phyloP scores from a whole-genome alignment of 805 yeast species.

The Schwanniomyces polymorphus region DNA sequence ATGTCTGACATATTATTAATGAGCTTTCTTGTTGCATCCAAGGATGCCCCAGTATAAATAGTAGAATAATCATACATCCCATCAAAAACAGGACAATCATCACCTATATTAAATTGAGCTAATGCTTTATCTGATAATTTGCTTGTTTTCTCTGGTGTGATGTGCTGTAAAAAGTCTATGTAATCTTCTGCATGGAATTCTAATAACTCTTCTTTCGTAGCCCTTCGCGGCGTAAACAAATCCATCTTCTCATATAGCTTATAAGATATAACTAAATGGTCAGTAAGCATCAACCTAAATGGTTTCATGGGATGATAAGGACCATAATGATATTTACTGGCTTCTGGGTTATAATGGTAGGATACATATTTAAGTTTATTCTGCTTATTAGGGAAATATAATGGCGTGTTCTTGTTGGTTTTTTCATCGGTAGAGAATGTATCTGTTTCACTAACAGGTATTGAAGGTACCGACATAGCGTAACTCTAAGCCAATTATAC shows the following conservation, averaged over 20 bases:
- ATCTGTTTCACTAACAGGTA: conserved; percentile 15
- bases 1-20: conserved; percentile 87
- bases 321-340: conserved; percentile 83
- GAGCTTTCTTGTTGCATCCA: conserved; percentile 87
- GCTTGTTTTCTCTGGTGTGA: conserved; percentile 71
- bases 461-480: conserved; percentile 9
- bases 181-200: conserved; percentile 90
- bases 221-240: conserved; percentile 77
- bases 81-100: conserved; percentile 93
- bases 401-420: conserved; percentile 32
- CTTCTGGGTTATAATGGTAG: conserved; percentile 84
- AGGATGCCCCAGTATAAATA: conserved; percentile 88
- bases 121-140: conserved; percentile 57
- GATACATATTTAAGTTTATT: conserved; percentile 63
- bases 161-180: conserved; percentile 68
- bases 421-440: conserved; percentile 36
- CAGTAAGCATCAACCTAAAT: conserved; percentile 88
- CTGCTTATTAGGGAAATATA: conserved; percentile 21
- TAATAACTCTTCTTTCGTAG: conserved; percentile 75
- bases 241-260: conserved; percentile 90
- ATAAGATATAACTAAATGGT: conserved; percentile 83
- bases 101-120: conserved; percentile 83
- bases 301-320: conserved; percentile 99
- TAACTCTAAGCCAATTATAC: not conserved
- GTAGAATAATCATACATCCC: conserved; percentile 91